phyloP scores from a whole-genome alignment of 176 grass and related monocot species.

The Neostapfia colusana region DNA sequence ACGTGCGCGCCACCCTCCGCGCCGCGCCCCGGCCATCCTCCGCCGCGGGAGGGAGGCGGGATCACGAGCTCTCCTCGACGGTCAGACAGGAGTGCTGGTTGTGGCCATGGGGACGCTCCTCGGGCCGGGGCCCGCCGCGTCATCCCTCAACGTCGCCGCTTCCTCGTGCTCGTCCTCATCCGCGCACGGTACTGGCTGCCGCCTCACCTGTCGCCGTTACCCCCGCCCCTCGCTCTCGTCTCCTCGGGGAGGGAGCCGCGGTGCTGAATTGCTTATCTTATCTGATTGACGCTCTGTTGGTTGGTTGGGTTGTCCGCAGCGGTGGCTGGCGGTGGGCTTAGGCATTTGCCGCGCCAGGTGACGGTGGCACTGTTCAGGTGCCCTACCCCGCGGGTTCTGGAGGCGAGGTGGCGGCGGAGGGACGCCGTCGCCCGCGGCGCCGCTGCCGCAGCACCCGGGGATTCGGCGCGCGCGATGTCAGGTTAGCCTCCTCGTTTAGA shows the following conservation, averaged over 20 bases:
- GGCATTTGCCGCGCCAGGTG: background rate
- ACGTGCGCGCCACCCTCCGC: slow-evolving; percentile 43
- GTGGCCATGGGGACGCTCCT: slow-evolving; percentile 28
- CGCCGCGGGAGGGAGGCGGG: no score
- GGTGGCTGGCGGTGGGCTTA: background rate
- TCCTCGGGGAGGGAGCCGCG: background rate
- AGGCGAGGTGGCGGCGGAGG: slow-evolving; percentile 21
- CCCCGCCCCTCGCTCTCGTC: background rate
- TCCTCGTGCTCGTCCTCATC: background rate
- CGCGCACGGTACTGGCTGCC: slow-evolving; percentile 25
- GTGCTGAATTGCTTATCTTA: slow-evolving; percentile 30
- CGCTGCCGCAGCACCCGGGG: background rate
- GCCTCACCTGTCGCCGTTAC: background rate
- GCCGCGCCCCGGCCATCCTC: slow-evolving; percentile 2
- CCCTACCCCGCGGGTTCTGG: background rate
- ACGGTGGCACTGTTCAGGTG: slow-evolving; percentile 4
- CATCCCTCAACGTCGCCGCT: background rate
- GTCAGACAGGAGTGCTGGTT: background rate
- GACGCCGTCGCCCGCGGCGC: background rate
- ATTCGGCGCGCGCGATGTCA: slow-evolving; percentile 26
- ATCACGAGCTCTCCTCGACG: background rate
- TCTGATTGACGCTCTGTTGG: background rate
- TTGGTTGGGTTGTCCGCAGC: slow-evolving; percentile 3
- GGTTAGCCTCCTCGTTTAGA: slow-evolving; percentile 15
- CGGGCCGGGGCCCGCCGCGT: slow-evolving; percentile 18